phyloP scores from a whole-genome alignment of 345 rosid genomes.

The Euphorbia tirucalli region DNA sequence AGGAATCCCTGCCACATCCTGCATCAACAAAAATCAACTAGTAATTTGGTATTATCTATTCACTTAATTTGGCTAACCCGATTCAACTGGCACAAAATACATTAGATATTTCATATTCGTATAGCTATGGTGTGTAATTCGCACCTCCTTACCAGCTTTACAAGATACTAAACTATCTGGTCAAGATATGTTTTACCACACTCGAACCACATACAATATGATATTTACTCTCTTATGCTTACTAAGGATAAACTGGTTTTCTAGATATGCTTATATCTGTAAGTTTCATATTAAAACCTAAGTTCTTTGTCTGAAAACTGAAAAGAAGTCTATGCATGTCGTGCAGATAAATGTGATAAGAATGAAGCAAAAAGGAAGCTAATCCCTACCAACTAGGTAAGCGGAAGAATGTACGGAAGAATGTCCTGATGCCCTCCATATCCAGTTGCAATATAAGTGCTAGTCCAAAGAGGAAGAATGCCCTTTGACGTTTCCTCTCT shows the following conservation, averaged over 20 bases:
- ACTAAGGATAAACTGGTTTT: not conserved
- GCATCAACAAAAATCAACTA: conserved; percentile 21
- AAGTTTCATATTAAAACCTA: not conserved
- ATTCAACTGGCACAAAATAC: not conserved
- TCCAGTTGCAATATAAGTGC: conserved; percentile 86
- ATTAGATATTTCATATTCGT: not conserved
- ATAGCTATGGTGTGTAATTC: too few species aligned
- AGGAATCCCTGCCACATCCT: conserved; percentile 98
- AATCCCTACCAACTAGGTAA: conserved; percentile 74
- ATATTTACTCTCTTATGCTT: not conserved
- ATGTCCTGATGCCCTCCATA: conserved; percentile 70
- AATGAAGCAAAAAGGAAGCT: not conserved
- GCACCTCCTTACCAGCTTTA: not conserved
- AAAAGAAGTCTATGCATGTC: not conserved
- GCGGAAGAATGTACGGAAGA: conserved; percentile 80
- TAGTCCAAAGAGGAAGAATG: conserved; percentile 90
- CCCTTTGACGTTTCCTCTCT: conserved; percentile 93
- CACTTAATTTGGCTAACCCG: too few species aligned
- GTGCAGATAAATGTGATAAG: not conserved
- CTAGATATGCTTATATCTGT: not conserved
- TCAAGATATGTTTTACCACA: too few species aligned
- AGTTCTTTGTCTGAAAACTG: not conserved
- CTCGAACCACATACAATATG: too few species aligned
- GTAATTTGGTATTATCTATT: too few species aligned
- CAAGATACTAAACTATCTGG: not conserved